Percentiles rank a stretch among this genome's conserved stretches.
Evolutionary conservation across 176 grass and related monocot genomes (phyloP).

Genomic region (Oryza nivara): DNA sequence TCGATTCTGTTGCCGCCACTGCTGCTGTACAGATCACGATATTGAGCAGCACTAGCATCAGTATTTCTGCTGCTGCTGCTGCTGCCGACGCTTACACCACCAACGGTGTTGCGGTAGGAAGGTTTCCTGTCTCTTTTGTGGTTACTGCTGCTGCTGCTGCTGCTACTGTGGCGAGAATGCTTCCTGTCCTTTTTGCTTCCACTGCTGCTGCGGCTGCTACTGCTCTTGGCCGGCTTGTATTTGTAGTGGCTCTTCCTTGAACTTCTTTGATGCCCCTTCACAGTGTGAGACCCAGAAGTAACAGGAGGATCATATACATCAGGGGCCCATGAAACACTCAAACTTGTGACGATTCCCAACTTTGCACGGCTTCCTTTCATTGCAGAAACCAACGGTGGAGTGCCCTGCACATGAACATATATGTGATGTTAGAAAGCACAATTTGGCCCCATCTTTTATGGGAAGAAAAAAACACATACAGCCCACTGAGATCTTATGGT

Average conservation of each 20-base stretch:
- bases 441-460: neutral
- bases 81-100: neutral
- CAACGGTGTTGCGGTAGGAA: conserved; percentile 20
- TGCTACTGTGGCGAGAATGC: conserved; percentile 57
- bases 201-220: conserved; percentile 48
- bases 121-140: conserved; percentile 49
- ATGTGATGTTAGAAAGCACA: conserved; percentile 11
- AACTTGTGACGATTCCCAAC: conserved; percentile 47
- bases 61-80: conserved; percentile 10
- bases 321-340: conserved; percentile 81
- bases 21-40: neutral
- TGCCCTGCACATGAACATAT: conserved; percentile 38
- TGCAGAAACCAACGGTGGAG: conserved; percentile 54
- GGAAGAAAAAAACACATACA: neutral
- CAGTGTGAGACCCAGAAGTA: conserved; percentile 78
- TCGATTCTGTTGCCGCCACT: conserved; percentile 25
- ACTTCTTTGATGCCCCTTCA: conserved; percentile 51
- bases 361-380: conserved; percentile 82
- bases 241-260: conserved; percentile 71
- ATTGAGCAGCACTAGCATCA: neutral
- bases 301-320: conserved; percentile 96
- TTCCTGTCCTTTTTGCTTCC: conserved; percentile 63
- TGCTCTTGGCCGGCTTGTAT: conserved; percentile 57
- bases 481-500: neutral
- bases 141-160: conserved; percentile 42